These are phyloP conservation scores for Helianthus tuberosus DNA, from an alignment of 129 eudicot species.

Conservation along the genomic window DNA sequence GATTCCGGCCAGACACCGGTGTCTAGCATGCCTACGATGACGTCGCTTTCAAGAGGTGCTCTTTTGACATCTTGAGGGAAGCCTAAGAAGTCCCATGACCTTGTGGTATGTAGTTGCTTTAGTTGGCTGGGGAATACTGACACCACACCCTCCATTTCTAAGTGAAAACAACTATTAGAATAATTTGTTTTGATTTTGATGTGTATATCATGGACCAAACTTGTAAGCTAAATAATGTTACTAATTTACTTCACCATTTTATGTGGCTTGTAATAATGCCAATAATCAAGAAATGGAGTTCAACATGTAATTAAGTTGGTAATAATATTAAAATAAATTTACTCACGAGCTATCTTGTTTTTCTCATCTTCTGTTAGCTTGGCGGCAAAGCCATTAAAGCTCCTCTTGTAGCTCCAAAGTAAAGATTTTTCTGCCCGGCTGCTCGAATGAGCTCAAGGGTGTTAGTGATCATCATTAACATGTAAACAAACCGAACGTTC, in stretches of 20 bases:
- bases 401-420: constrained; percentile 70
- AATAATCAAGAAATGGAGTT: background rate
- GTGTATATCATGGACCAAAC: too few relatives aligned
- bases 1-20: constrained; percentile 60
- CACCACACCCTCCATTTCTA: constrained; percentile 64
- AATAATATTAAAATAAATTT: background rate
- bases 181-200: background rate
- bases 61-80: constrained; percentile 38
- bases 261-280: background rate
- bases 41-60: constrained; percentile 42
- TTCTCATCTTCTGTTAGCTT: constrained; percentile 52
- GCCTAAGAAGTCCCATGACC: constrained; percentile 76
- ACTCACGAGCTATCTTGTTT: constrained; percentile 38
- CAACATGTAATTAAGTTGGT: background rate
- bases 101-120: constrained; percentile 62
- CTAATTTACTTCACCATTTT: background rate
- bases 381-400: constrained; percentile 66
- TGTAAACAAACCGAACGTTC: too few relatives aligned
- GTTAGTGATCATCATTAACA: background rate
- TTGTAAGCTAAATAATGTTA: too few relatives aligned
- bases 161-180: background rate
- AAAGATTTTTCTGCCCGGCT: constrained; percentile 60
- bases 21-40: constrained; percentile 49
- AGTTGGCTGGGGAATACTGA: constrained; percentile 57
- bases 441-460: constrained; percentile 13